Evolutionary conservation across 257 asterid species (phyloP).

Genomic region (Scutellaria galericulata): DNA sequence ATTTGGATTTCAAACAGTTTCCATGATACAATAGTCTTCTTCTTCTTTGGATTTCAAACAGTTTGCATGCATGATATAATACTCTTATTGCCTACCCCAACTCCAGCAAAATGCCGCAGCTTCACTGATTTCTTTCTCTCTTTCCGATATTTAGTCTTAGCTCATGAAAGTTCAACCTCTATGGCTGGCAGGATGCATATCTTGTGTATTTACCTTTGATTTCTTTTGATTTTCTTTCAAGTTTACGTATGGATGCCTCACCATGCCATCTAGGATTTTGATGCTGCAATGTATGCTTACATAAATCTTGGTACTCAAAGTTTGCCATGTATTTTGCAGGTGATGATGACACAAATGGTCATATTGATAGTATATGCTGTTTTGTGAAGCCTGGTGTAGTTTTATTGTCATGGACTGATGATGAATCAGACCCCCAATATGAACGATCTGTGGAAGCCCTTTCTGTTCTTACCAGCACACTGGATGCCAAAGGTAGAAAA

Average conservation of each 20-base stretch:
- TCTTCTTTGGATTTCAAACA: too few species aligned
- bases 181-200: not conserved
- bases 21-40: too few species aligned
- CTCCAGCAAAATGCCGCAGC: not conserved
- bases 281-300: not conserved
- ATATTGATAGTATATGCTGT: constrained; percentile 95
- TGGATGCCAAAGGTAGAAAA: constrained; percentile 83
- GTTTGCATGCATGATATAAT: too few species aligned
- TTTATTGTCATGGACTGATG: constrained; percentile 87
- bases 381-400: constrained; percentile 88
- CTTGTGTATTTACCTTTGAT: not conserved
- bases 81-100: too few species aligned
- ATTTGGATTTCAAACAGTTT: too few species aligned
- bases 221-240: not conserved
- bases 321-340: constrained; percentile 54
- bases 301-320: not conserved
- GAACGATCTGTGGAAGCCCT: constrained; percentile 75
- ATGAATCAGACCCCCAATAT: constrained; percentile 75
- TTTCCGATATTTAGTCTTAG: not conserved
- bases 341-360: constrained; percentile 97
- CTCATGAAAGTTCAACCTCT: not conserved
- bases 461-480: constrained; percentile 57
- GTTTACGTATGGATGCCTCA: not conserved
- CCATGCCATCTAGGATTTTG: not conserved
- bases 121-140: not conserved